These are phyloP conservation scores for Eucalyptus melliodora DNA, from an alignment of 345 rosid species.

Conservation along the genomic window DNA sequence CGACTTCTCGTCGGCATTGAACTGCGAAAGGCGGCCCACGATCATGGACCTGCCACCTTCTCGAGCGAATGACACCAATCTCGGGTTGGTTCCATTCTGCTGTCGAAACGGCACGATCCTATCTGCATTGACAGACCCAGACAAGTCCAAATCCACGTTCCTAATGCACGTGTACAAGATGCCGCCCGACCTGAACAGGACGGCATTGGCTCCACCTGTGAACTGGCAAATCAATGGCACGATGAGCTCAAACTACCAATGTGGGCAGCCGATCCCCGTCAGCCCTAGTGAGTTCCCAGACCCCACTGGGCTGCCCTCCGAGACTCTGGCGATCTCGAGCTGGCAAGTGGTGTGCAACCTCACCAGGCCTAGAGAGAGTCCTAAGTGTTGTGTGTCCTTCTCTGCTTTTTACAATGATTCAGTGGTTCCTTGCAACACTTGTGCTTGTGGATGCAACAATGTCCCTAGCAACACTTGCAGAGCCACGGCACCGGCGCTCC, in stretches of 20 bases:
- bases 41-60: conserved; percentile 29
- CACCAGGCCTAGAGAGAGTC: conserved; percentile 5
- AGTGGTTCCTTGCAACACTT: conserved; percentile 36
- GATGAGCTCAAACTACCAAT: conserved; percentile 19
- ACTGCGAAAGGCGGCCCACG: conserved; percentile 25
- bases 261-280: conserved; percentile 30
- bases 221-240: conserved; percentile 36
- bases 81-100: conserved; percentile 31
- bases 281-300: conserved; percentile 21
- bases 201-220: conserved; percentile 23
- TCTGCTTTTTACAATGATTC: conserved; percentile 45
- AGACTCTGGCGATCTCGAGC: conserved; percentile 19
- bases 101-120: conserved; percentile 41
- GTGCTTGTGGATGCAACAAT: conserved; percentile 35
- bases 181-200: conserved; percentile 36
- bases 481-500: conserved; percentile 14
- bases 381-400: conserved; percentile 46
- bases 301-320: conserved; percentile 21
- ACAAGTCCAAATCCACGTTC: conserved; percentile 19
- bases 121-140: conserved; percentile 19
- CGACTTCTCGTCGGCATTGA: conserved; percentile 33
- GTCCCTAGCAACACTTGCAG: conserved; percentile 16
- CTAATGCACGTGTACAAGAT: conserved; percentile 37
- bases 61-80: conserved; percentile 14
- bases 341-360: conserved; percentile 57